Percentiles rank a stretch among this genome's conserved stretches.
phyloP scores from a whole-genome alignment of 805 yeast species.

The Spathaspora hagerdaliae region DNA sequence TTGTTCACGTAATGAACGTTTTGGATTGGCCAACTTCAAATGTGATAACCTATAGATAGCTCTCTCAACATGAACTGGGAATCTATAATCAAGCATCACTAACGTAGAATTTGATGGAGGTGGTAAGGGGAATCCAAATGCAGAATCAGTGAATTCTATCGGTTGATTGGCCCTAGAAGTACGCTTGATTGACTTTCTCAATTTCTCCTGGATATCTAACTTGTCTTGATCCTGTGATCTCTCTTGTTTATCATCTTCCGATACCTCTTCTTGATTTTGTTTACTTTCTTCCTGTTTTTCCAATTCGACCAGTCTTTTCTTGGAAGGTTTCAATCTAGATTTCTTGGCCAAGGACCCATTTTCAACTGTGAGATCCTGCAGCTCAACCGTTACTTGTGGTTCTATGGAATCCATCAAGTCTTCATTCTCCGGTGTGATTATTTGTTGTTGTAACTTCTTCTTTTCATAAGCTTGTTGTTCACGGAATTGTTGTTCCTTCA shows the following conservation, averaged over 20 bases:
- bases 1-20: conserved; percentile 86
- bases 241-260: not conserved
- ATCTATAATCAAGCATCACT: conserved; percentile 78
- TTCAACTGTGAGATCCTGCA: not conserved
- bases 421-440: not conserved
- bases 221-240: conserved; percentile 15
- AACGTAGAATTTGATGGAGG: conserved; percentile 74
- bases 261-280: not conserved
- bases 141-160: conserved; percentile 61
- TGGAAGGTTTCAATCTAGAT: not conserved
- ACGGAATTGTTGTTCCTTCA: not conserved
- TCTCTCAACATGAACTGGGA: conserved; percentile 92
- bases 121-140: conserved; percentile 85
- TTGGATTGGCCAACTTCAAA: conserved; percentile 89
- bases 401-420: not conserved
- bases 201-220: conserved; percentile 40
- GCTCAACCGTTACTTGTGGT: not conserved
- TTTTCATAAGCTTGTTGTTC: not conserved
- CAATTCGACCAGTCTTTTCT: too few relatives aligned
- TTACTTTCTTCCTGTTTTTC: not conserved
- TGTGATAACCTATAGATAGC: conserved; percentile 93
- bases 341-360: not conserved
- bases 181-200: conserved; percentile 38
- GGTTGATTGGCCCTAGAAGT: conserved; percentile 44
- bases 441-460: not conserved